Evolutionary conservation across 129 eudicot genomes (phyloP), one percentile per base, ranked within the genome.

Genomic region (Artemisia annua): DNA sequence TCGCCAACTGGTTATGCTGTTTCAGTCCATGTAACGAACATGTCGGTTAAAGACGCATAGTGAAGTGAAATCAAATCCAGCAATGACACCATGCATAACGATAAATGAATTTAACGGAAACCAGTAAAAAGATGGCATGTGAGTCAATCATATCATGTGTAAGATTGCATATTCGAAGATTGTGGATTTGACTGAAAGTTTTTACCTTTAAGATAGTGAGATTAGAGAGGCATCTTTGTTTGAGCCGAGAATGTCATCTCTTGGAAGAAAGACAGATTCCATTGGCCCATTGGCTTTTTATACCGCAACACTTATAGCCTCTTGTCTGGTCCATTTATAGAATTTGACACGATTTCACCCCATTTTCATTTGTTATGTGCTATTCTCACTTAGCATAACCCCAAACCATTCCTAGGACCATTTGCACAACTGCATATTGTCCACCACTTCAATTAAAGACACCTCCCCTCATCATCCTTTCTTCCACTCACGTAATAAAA

Each of bases 241-340:
- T 71, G 73, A 71, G 59, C 82, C 57, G 55, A 64, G 78, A 64
- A 70, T 70, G 77, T 61, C 77, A 72, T 50, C 72, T 55, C 63
- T 51, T 60, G 46, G 51, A 75, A 35, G 79, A 54, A 35, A 71
- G 66, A 46, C 48, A 78, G 73, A 72, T 78, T 78, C 82, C 82
- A 71, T 48, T 74, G 80, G 55, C 83, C 78, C 81, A 65, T 70
- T 26, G 53, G 53, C 75, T 78, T 73, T 73, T 75, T 24, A 70
- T 71, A 60, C 66, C 78, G 52, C 71, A 71, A 73, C 78, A 54
- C 73, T 71, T 63, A 26, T 69, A 78, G 44, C 82, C 43, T 69
- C 79, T 78, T 81, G 84, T 81, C 86, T 81, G 84, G 86, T 80
- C 86, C 80, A 72, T 71, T 20, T 79, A 11, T 72, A 65, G 86